phyloP scores from a whole-genome alignment of 495 filamentous ascomycete species.

The Amphirosellinia nigrospora region DNA sequence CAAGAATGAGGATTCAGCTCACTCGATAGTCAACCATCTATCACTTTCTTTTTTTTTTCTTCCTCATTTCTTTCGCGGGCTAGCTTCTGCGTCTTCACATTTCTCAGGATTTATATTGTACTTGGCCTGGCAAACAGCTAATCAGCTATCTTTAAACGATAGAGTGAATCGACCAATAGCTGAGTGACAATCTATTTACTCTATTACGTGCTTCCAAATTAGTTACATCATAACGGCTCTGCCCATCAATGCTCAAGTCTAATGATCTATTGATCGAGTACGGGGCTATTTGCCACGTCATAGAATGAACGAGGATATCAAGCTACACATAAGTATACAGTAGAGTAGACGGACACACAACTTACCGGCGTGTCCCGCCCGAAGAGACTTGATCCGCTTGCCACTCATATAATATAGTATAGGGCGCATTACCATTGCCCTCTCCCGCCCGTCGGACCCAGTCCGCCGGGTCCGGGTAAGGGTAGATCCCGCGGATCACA shows the following conservation, averaged over 20 bases:
- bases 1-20: not conserved
- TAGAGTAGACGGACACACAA: not conserved
- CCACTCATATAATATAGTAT: not conserved
- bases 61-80: not conserved
- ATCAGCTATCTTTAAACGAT: not conserved
- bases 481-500: constrained; percentile 16
- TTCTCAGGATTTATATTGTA: not conserved
- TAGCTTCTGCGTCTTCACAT: not conserved
- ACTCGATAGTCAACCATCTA: not conserved
- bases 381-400: not conserved
- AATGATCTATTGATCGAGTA: not conserved
- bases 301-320: not conserved
- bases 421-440: not conserved
- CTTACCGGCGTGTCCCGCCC: not conserved
- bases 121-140: not conserved
- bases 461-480: constrained; percentile 14
- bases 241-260: not conserved
- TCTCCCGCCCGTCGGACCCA: not conserved
- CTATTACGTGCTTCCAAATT: not conserved
- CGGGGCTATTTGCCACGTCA: not conserved
- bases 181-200: not conserved
- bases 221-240: not conserved
- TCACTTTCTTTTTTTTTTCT: not conserved
- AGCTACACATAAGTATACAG: not conserved
- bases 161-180: not conserved